A percentile compares a stretch with the other conserved stretches of the same genome.
Evolutionary conservation across 305 asterid genomes (phyloP).

Genomic region (Euphrasia arctica): DNA sequence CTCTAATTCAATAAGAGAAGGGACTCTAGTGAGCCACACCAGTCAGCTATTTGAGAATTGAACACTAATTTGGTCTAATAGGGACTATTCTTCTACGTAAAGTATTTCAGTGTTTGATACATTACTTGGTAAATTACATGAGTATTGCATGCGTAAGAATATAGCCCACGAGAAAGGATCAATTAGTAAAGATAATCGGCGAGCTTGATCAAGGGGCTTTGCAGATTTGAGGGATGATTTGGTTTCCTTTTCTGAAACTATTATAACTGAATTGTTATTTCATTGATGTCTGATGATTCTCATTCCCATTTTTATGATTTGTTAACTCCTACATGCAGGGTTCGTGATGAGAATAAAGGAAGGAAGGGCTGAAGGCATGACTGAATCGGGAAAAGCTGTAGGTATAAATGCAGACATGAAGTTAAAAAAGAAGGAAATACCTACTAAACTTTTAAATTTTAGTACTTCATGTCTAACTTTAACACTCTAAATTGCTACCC

Average conservation of each 20-base stretch:
- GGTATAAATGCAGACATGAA: not conserved
- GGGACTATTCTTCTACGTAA: not conserved
- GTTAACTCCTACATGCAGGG: not conserved
- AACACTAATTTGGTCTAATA: not conserved
- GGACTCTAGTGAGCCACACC: constrained; percentile 3
- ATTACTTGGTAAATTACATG: not conserved
- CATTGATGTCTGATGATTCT: not conserved
- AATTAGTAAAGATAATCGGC: not conserved
- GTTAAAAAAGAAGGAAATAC: not conserved
- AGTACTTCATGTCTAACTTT: not conserved
- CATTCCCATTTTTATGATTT: not conserved
- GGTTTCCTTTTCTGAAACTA: not conserved
- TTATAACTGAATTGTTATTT: not conserved
- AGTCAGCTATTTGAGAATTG: not conserved
- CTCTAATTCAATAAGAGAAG: not conserved
- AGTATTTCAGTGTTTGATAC: constrained; percentile 3
- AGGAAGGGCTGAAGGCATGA: not conserved
- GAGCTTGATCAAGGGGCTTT: not conserved
- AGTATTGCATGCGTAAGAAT: not conserved
- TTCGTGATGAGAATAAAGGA: not conserved
- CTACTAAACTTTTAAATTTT: not conserved
- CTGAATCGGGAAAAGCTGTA: not conserved
- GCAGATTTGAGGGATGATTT: not conserved
- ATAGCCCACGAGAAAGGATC: not conserved
- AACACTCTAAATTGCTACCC: constrained; percentile 3